Percentiles rank a stretch among this genome's conserved stretches.
Evolutionary conservation across 306 rosid species (phyloP).

Genomic region (Malus fusca): DNA sequence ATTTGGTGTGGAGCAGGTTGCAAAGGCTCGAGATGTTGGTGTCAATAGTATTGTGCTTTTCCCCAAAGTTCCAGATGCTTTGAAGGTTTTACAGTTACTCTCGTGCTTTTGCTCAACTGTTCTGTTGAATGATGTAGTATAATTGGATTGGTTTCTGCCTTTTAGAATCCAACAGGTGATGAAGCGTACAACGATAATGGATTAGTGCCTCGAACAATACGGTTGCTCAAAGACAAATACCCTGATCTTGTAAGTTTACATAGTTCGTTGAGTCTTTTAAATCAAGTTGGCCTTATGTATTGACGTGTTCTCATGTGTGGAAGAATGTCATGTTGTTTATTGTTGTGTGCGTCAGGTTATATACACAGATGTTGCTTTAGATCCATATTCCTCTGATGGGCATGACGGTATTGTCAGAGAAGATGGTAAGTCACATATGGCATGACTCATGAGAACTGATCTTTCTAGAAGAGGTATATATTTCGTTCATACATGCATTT

Average conservation of each 20-base stretch:
- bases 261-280: not conserved
- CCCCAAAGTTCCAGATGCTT: slow-evolving; percentile 93
- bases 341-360: slow-evolving; percentile 45
- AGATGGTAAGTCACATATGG: slow-evolving; percentile 56
- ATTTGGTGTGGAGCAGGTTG: slow-evolving; percentile 48
- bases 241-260: slow-evolving; percentile 80
- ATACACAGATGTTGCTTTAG: slow-evolving; percentile 94
- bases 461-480: slow-evolving; percentile 11
- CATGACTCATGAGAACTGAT: not conserved
- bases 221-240: slow-evolving; percentile 83
- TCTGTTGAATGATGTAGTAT: slow-evolving; percentile 1
- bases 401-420: slow-evolving; percentile 97
- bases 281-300: slow-evolving; percentile 8
- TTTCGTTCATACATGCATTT: slow-evolving; percentile 3
- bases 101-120: not conserved
- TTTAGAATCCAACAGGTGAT: slow-evolving; percentile 72
- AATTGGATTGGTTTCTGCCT: slow-evolving; percentile 19
- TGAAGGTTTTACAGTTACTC: slow-evolving; percentile 46
- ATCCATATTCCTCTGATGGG: slow-evolving; percentile 95
- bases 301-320: not conserved
- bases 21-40: slow-evolving; percentile 85
- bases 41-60: slow-evolving; percentile 82
- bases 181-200: slow-evolving; percentile 91
- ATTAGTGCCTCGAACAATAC: slow-evolving; percentile 80
- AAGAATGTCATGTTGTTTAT: slow-evolving; percentile 6